Evolutionary conservation across 345 rosid species (phyloP).

Genomic region (Clarkia xantiana): DNA sequence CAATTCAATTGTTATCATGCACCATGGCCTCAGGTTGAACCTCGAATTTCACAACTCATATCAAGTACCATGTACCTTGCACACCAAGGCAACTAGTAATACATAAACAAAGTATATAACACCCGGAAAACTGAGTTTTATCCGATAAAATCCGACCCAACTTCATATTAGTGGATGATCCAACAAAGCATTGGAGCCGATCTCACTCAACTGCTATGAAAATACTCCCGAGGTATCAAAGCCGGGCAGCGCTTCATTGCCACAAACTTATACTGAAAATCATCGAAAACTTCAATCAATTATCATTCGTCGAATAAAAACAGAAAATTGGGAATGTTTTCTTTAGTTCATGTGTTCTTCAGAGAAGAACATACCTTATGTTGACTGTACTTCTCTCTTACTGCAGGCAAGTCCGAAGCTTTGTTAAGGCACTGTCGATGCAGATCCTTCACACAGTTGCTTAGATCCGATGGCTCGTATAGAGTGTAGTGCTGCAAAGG

Average conservation of each 20-base stretch:
- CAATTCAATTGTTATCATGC: too few species aligned
- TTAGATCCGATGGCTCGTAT: slow-evolving; percentile 49
- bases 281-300: neutral
- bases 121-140: too few species aligned
- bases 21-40: too few species aligned
- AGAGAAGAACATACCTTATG: slow-evolving; percentile 83
- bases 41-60: too few species aligned
- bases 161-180: neutral
- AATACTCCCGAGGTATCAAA: slow-evolving; percentile 49
- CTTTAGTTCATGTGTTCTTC: too few species aligned
- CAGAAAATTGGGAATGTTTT: too few species aligned
- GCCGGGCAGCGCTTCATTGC: slow-evolving; percentile 72
- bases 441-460: slow-evolving; percentile 59
- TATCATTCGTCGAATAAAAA: too few species aligned
- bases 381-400: slow-evolving; percentile 79
- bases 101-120: too few species aligned
- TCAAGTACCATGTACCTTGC: too few species aligned
- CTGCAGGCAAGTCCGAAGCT: slow-evolving; percentile 44
- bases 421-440: slow-evolving; percentile 41
- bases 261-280: slow-evolving; percentile 59
- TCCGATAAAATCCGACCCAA: too few species aligned
- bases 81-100: too few species aligned
- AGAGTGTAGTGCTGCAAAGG: slow-evolving; percentile 80
- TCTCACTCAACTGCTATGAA: slow-evolving; percentile 20
- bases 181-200: slow-evolving; percentile 20